Percentiles rank a stretch among this genome's conserved stretches.
phyloP scores from a whole-genome alignment of 306 rosid species.

The Vigna radiata region DNA sequence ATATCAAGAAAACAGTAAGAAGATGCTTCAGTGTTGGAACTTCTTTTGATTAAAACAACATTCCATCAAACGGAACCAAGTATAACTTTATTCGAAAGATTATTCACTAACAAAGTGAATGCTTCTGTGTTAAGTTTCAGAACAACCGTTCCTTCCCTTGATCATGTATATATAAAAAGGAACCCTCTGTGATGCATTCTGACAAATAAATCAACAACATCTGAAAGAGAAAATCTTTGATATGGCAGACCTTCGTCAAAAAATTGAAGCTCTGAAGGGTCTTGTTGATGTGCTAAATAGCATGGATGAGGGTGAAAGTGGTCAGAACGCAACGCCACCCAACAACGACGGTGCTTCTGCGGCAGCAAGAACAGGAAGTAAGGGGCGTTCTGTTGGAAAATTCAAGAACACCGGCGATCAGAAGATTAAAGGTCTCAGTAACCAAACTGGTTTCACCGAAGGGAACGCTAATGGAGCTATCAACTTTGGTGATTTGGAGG shows the following conservation, averaged over 20 bases:
- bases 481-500: conserved; percentile 45
- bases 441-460: conserved; percentile 48
- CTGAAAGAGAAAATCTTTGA: background rate
- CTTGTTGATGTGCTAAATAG: conserved; percentile 47
- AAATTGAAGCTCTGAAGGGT: conserved; percentile 43
- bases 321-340: background rate
- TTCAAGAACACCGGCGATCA: conserved; percentile 41
- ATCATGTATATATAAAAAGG: conserved; percentile 38
- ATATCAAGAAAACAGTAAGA: conserved; percentile 19
- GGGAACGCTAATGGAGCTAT: conserved; percentile 50
- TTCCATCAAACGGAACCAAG: conserved; percentile 28
- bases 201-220: conserved; percentile 14
- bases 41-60: background rate
- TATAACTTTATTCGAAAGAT: conserved; percentile 36
- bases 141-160: conserved; percentile 13
- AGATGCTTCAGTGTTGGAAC: conserved; percentile 31
- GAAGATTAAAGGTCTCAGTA: conserved; percentile 47
- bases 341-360: background rate
- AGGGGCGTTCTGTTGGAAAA: conserved; percentile 25
- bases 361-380: conserved; percentile 26
- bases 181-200: background rate
- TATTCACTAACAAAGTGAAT: background rate
- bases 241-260: conserved; percentile 47
- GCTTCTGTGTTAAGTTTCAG: conserved; percentile 24
- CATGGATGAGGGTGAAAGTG: conserved; percentile 39